Base-by-base conservation (phyloP, 2,329 filamentous ascomycete species). In the Diaporthe ilicicola region DNA sequence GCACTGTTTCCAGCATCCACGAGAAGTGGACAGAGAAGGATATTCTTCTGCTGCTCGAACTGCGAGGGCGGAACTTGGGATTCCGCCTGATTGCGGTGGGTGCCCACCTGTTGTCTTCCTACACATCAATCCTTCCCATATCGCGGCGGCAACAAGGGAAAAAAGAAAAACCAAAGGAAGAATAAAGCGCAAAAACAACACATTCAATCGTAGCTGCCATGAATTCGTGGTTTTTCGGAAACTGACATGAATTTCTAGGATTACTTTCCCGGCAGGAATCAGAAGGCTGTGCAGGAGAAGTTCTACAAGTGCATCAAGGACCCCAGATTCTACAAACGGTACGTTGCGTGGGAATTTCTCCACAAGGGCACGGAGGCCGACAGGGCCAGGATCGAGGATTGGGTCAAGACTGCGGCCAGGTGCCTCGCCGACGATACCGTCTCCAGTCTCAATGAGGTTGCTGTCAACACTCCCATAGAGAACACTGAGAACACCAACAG, bases 291-390 rank as follows among this genome's bases (percentile, higher is more conserved):
- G 6, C 66, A 59, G 22, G 29, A 51, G 22, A 68, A 51, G 32
- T 68, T 68, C 53, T 68, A 68, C 44, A 37, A 68, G 22, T 1
- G 42, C n/a, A 12, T 42, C 9, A 51, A 59, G 15, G 42, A 68
- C 32, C 17, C 15, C 1, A n/a, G 29, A 5, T n/a, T n/a, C n/a
- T n/a, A n/a, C n/a, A n/a, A n/a, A n/a, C n/a, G n/a, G n/a, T n/a
- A n/a, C n/a, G n/a, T n/a, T n/a, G n/a, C n/a, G n/a, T n/a, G n/a
- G n/a, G n/a, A n/a, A n/a, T n/a, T n/a, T n/a, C n/a, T n/a, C n/a
- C 29, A 68, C 19, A 53, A 68, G 12, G 9, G 22, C 4, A 1
- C 44, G 4, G 2, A 9, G 17, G 5, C 32, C 12, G 6, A 1
- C 7, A 34, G 22, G 32, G 12, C 5, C 15, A 10, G 24, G 0